Evolutionary conservation across 441 rosid genomes (phyloP).

Genomic region (Erysimum cheiri): DNA sequence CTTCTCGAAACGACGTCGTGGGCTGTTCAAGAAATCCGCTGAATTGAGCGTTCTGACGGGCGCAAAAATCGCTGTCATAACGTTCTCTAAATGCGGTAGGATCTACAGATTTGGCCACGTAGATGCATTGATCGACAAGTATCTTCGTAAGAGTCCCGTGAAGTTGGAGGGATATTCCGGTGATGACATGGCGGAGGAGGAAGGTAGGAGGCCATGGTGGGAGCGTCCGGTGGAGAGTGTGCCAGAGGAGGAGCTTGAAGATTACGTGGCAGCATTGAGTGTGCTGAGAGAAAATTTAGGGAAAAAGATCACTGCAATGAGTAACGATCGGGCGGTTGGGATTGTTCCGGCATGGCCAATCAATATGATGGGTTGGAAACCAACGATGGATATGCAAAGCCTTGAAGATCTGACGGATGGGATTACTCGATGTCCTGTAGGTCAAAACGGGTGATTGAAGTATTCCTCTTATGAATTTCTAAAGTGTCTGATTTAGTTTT

Average conservation of each 20-base stretch:
- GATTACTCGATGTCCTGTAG: conserved; percentile 1
- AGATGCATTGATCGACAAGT: conserved; percentile 36
- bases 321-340: conserved; percentile 29
- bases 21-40: conserved; percentile 82
- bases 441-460: conserved; percentile 27
- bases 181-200: conserved; percentile 22
- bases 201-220: conserved; percentile 37
- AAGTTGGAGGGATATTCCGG: conserved; percentile 28
- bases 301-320: conserved; percentile 31
- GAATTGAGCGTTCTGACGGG: conserved; percentile 81
- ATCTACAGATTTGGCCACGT: conserved; percentile 39
- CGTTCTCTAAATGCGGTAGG: conserved; percentile 56
- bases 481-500: neutral
- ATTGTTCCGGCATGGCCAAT: conserved; percentile 31
- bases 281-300: conserved; percentile 32
- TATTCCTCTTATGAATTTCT: neutral
- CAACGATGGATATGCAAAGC: conserved; percentile 28
- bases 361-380: conserved; percentile 38
- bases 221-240: conserved; percentile 44
- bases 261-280: conserved; percentile 32
- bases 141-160: conserved; percentile 37
- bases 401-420: conserved; percentile 25
- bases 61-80: conserved; percentile 70
- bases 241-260: conserved; percentile 39
- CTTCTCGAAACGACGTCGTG: conserved; percentile 82